Evolutionary conservation across 257 asterid species (phyloP).

Genomic region (Catharanthus roseus): DNA sequence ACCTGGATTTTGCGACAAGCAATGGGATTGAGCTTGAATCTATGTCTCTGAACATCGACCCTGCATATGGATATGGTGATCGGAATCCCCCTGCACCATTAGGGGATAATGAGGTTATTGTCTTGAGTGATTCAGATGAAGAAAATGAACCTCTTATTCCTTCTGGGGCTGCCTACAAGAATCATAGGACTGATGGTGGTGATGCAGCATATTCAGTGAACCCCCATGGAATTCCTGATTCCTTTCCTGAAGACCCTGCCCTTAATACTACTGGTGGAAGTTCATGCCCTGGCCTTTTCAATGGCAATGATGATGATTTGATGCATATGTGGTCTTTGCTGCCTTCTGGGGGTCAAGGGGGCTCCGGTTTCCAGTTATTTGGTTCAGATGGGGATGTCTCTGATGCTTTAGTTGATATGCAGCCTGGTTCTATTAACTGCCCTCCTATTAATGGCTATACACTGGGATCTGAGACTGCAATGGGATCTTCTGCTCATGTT

Average conservation of each 20-base stretch:
- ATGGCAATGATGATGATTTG: slow-evolving; percentile 54
- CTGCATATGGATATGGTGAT: slow-evolving; percentile 34
- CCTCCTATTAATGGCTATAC: slow-evolving; percentile 50
- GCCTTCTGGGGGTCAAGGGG: slow-evolving; percentile 70
- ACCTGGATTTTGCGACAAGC: slow-evolving; percentile 49
- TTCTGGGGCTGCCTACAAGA: slow-evolving; percentile 34
- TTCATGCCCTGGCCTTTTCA: slow-evolving; percentile 51
- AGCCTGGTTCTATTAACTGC: slow-evolving; percentile 47
- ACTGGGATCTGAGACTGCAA: slow-evolving; percentile 41
- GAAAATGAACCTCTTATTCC: slow-evolving; percentile 46
- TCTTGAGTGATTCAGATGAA: slow-evolving; percentile 88
- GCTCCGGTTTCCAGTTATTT: slow-evolving; percentile 77
- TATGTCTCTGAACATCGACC: slow-evolving; percentile 47
- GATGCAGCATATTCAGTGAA: slow-evolving; percentile 41
- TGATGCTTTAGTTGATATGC: slow-evolving; percentile 59
- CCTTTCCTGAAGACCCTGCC: slow-evolving; percentile 50
- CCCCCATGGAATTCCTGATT: slow-evolving; percentile 48
- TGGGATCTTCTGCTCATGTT: slow-evolving; percentile 50
- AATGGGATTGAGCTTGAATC: slow-evolving; percentile 72
- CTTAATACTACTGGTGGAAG: slow-evolving; percentile 43
- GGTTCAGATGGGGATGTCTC: slow-evolving; percentile 69
- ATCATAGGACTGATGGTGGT: slow-evolving; percentile 32
- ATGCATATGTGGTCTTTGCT: slow-evolving; percentile 72
- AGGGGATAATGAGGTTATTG: slow-evolving; percentile 62
- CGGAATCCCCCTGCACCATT: slow-evolving; percentile 37